phyloP scores from a whole-genome alignment of 805 yeast genomes.

The Kazachstania africana region DNA sequence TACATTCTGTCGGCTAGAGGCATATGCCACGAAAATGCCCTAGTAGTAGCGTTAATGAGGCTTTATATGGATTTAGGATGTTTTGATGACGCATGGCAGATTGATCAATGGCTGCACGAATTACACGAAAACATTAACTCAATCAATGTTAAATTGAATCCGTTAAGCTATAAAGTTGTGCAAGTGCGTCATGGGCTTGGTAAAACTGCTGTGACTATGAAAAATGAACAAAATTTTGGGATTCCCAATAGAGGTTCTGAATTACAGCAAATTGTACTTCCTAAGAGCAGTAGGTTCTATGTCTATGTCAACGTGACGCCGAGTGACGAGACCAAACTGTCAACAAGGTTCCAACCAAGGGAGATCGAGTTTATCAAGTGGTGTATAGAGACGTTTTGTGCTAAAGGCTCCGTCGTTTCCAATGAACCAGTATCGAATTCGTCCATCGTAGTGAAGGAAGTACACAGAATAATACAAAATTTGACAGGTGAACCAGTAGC shows the following conservation, averaged over 20 bases:
- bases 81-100: conserved; percentile 3
- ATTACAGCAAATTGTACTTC: conserved; percentile 1
- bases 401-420: too few relatives aligned
- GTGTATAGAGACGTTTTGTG: conserved; percentile 14
- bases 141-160: conserved; percentile 16
- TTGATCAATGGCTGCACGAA: conserved; percentile 4
- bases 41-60: conserved; percentile 11
- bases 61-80: conserved; percentile 4
- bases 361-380: conserved; percentile 23
- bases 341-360: conserved; percentile 16
- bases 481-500: neutral
- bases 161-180: conserved; percentile 13
- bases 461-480: conserved; percentile 8
- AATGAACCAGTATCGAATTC: neutral
- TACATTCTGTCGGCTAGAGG: conserved; percentile 16
- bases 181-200: conserved; percentile 17
- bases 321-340: conserved; percentile 18
- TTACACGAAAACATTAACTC: conserved; percentile 9
- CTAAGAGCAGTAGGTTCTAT: conserved; percentile 13
- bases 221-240: neutral
- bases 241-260: neutral
- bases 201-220: conserved; percentile 7
- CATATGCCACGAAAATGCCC: conserved; percentile 15
- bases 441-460: conserved; percentile 6
- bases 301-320: conserved; percentile 17